Base-by-base conservation (phyloP, 495 filamentous ascomycete species). In the Penicillium dipodomyicola region DNA sequence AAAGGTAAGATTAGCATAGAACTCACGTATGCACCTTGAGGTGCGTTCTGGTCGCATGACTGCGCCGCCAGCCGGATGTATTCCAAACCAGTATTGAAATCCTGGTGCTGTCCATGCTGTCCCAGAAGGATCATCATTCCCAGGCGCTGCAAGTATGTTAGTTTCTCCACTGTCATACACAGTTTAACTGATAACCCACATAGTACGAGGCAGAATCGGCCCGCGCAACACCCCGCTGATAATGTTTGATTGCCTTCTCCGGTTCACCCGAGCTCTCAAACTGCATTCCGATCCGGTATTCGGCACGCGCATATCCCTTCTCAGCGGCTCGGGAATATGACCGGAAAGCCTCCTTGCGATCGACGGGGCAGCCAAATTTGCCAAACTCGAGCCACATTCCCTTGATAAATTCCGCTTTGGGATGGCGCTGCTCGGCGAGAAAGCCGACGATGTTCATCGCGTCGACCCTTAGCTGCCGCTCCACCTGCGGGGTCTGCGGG, bases 321-420 rank as follows among this genome's bases (percentile, higher is more conserved):
- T 95, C 87, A 44, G 91, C 89, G n/a, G 94, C 88, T 58, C 88
- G 79, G 49, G 82, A 83, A 73, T 96, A 98, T 63, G 84, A 87
- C 45, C 85, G 71, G 69, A 92, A 97, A 17, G 94, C 94, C 72
- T 96, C 93, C 63, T 92, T 92, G 72, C 95, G 96, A 76, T 97
- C 93, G 56, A 89, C 77, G 19, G 89, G 84, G 60, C 84, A 83
- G 20, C 89, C 90, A 70, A 96, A 97, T 70, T 97, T 96, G 56
- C 94, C 94, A 76, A 97, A 97, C 70, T 98, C 94, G 32, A 96
- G 79, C 95, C 94, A 97, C 82, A 94, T 97, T 52, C 90, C 90
- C 69, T 85, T 86, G 77, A 98, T 90, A 67, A 97, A 97, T 61
- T 92, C 87, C 5, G 95, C 94, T 66, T 93, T 92, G 46, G 94